These are phyloP conservation scores for Colletotrichum agaves DNA, from an alignment of 2,329 filamentous ascomycete genomes.

Conservation along the genomic window DNA sequence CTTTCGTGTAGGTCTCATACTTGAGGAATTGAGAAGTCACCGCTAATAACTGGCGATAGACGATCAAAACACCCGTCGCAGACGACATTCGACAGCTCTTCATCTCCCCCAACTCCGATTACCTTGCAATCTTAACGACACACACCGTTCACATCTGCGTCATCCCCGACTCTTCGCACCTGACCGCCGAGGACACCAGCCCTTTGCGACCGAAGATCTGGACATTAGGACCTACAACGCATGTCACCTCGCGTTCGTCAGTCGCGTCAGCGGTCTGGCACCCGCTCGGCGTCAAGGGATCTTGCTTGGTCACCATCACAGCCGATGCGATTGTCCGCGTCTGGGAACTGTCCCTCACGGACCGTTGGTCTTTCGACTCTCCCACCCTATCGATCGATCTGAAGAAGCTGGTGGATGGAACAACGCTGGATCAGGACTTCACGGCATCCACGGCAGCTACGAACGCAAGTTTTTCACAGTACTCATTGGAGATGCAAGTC, in stretches of 20 bases:
- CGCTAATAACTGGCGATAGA: slow-evolving; percentile 55
- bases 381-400: slow-evolving; percentile 88
- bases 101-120: slow-evolving; percentile 84
- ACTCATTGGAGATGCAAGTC: slow-evolving; percentile 93
- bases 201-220: slow-evolving; percentile 86
- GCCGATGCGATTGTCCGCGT: slow-evolving; percentile 87
- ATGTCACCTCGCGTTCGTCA: slow-evolving; percentile 86
- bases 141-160: slow-evolving; percentile 90
- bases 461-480: slow-evolving; percentile 86
- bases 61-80: slow-evolving; percentile 80
- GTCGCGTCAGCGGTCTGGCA: slow-evolving; percentile 91
- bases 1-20: slow-evolving; percentile 57
- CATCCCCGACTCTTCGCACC: slow-evolving; percentile 83
- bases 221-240: slow-evolving; percentile 90
- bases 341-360: slow-evolving; percentile 88
- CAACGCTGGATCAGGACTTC: slow-evolving; percentile 84
- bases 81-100: slow-evolving; percentile 86
- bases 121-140: slow-evolving; percentile 85
- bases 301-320: slow-evolving; percentile 88
- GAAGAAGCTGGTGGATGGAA: slow-evolving; percentile 87
- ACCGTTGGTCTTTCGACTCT: slow-evolving; percentile 87
- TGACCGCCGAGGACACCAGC: slow-evolving; percentile 73
- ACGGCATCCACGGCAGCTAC: slow-evolving; percentile 77
- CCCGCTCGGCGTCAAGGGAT: slow-evolving; percentile 84
- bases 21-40: too few species aligned